Evolutionary conservation across 2,329 filamentous ascomycete genomes (phyloP).

Genomic region (Fusarium nanum): DNA sequence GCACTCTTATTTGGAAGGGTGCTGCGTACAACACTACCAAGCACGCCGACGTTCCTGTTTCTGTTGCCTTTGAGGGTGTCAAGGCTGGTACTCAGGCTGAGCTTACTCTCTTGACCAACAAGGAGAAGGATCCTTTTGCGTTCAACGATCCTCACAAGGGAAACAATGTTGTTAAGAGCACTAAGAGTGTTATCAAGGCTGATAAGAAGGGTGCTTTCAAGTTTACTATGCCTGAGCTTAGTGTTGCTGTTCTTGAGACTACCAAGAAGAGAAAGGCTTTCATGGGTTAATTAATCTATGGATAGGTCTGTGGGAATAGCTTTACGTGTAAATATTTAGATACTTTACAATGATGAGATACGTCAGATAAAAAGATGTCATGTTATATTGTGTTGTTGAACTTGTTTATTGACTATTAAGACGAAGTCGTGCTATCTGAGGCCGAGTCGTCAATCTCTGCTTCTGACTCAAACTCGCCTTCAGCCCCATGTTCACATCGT

Average conservation of each 20-base stretch:
- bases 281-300: background rate
- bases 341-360: background rate
- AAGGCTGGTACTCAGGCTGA: slow-evolving; percentile 53
- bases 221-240: slow-evolving; percentile 65
- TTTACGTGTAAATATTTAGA: background rate
- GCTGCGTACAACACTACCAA: slow-evolving; percentile 65
- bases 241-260: slow-evolving; percentile 66
- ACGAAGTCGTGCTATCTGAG: background rate
- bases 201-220: slow-evolving; percentile 60
- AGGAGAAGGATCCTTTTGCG: slow-evolving; percentile 54
- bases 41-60: slow-evolving; percentile 57
- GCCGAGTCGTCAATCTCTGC: background rate
- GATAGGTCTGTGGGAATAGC: rapidly evolving
- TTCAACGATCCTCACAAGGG: slow-evolving; percentile 58
- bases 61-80: slow-evolving; percentile 59
- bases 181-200: slow-evolving; percentile 54
- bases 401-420: background rate
- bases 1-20: slow-evolving; percentile 61
- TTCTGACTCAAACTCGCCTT: background rate
- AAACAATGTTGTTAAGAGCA: slow-evolving; percentile 62
- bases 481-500: background rate
- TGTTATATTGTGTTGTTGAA: rapidly evolving
- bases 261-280: slow-evolving; percentile 26
- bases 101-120: slow-evolving; percentile 60
- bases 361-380: background rate